Conservation (phyloP, 306 rosid species). For the Lupinus albus region DNA sequence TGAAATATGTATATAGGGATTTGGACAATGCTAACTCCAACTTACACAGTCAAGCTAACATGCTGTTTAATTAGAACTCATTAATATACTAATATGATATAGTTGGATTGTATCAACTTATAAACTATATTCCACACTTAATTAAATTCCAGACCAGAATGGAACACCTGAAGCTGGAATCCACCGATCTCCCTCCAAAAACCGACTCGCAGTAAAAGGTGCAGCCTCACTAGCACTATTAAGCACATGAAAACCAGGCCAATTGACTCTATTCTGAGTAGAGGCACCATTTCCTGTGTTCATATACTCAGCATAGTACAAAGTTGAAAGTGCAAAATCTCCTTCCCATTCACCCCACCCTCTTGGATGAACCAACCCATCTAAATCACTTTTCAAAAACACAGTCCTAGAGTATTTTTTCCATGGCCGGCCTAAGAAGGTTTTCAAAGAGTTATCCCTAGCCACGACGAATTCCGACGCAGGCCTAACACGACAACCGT, state of each 20-base stretch:
- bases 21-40: background rate
- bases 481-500: conserved; percentile 39
- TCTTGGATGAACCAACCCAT: conserved; percentile 52
- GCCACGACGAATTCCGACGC: conserved; percentile 5
- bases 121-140: background rate
- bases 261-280: conserved; percentile 52
- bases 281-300: conserved; percentile 60
- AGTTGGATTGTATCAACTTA: background rate
- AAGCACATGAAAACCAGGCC: conserved; percentile 77
- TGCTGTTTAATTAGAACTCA: background rate
- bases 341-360: conserved; percentile 74
- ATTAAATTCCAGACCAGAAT: conserved; percentile 45
- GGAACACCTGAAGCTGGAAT: conserved; percentile 68
- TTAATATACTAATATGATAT: background rate
- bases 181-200: conserved; percentile 62
- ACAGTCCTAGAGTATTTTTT: conserved; percentile 65
- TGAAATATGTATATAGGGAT: background rate
- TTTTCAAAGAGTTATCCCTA: conserved; percentile 21
- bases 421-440: conserved; percentile 78
- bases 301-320: conserved; percentile 71
- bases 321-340: conserved; percentile 50
- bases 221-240: conserved; percentile 41
- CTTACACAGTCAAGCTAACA: background rate
- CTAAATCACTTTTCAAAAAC: conserved; percentile 56
- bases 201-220: conserved; percentile 44